Percentiles rank a stretch among this genome's conserved stretches.
Evolutionary conservation across 2,329 filamentous ascomycete species (phyloP).

Genomic region (Trichoderma polysporum): DNA sequence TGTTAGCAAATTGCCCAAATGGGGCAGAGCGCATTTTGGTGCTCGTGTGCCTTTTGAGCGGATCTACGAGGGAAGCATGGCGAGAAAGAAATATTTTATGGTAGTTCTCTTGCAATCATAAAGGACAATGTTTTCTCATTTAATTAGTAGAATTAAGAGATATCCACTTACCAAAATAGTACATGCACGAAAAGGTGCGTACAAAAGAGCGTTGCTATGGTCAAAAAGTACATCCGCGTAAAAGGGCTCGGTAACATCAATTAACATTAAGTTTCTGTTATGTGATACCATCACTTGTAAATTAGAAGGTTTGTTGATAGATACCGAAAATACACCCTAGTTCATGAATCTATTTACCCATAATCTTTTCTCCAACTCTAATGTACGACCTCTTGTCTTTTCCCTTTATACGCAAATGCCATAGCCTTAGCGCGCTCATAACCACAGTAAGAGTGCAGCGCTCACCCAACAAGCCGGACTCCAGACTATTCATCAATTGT

Average conservation of each 20-base stretch:
- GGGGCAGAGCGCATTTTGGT: not conserved
- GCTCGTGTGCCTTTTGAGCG: no score
- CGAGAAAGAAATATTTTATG: no score
- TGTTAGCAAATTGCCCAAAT: not conserved
- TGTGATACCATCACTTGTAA: not conserved
- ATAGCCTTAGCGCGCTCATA: not conserved
- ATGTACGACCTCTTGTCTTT: constrained; percentile 3
- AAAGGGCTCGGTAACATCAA: no score
- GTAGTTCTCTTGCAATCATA: no score
- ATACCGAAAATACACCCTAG: not conserved
- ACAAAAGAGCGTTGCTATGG: no score
- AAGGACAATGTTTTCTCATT: no score
- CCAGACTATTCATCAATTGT: not conserved
- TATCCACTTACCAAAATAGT: no score
- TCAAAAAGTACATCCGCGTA: no score
- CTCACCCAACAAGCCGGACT: not conserved
- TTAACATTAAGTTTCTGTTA: no score
- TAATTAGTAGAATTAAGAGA: no score
- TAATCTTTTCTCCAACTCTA: not conserved
- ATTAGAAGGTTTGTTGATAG: not conserved
- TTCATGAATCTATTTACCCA: not conserved
- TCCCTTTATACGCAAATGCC: not conserved
- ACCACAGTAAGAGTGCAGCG: not conserved
- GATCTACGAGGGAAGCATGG: no score
- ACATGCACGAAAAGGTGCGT: no score